phyloP scores from a whole-genome alignment of 2,329 filamentous ascomycete genomes.

The Alternaria postmessia region DNA sequence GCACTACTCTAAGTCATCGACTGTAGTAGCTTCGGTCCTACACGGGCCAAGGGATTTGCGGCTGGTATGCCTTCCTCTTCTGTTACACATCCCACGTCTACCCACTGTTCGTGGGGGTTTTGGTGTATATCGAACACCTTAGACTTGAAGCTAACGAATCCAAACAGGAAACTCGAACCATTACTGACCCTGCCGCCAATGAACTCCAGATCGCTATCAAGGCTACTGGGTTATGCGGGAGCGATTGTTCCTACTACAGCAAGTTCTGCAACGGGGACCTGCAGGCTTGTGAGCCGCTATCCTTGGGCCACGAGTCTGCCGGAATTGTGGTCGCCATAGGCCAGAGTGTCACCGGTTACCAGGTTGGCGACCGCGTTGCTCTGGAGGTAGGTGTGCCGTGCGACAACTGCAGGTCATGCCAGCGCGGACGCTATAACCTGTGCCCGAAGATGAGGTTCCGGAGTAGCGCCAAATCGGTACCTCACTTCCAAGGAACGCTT shows the following conservation, averaged over 20 bases:
- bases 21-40: slow-evolving; percentile 52
- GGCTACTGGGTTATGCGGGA: slow-evolving; percentile 73
- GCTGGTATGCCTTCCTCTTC: slow-evolving; percentile 50
- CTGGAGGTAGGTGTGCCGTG: slow-evolving; percentile 54
- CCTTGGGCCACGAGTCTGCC: slow-evolving; percentile 58
- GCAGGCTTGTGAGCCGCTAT: slow-evolving; percentile 70
- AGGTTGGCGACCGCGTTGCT: slow-evolving; percentile 53
- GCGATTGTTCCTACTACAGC: slow-evolving; percentile 75
- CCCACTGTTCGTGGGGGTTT: slow-evolving; percentile 44
- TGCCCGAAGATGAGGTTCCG: slow-evolving; percentile 54
- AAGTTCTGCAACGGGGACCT: slow-evolving; percentile 76
- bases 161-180: slow-evolving; percentile 62
- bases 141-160: slow-evolving; percentile 33
- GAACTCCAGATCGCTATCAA: slow-evolving; percentile 72
- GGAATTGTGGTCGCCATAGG: slow-evolving; percentile 52
- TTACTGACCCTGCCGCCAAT: slow-evolving; percentile 62
- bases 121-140: slow-evolving; percentile 23
- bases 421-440: slow-evolving; percentile 54
- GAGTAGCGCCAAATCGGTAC: slow-evolving; percentile 54
- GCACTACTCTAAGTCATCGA: slow-evolving; percentile 49
- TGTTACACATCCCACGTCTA: slow-evolving; percentile 44
- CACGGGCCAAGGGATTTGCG: slow-evolving; percentile 54
- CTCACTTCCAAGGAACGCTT: slow-evolving; percentile 55
- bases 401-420: slow-evolving; percentile 53
- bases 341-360: slow-evolving; percentile 48